These are phyloP conservation scores for Claviceps sp. DNA, from an alignment of 2,329 filamentous ascomycete genomes.

Conservation along the genomic window DNA sequence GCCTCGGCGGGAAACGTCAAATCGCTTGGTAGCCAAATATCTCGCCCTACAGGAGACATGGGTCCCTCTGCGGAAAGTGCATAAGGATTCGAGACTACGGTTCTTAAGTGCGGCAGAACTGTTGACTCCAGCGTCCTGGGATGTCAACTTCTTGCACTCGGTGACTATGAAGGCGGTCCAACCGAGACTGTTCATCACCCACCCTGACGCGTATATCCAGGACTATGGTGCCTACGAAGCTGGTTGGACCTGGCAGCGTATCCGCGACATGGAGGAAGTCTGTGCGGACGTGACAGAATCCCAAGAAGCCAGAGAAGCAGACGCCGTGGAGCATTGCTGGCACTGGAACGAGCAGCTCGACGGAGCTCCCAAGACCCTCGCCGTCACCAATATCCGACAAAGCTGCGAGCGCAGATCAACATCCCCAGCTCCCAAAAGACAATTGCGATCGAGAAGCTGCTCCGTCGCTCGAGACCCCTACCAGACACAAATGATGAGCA, in stretches of 20 bases:
- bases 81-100: constrained; percentile 58
- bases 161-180: constrained; percentile 60
- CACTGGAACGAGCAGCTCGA: constrained; percentile 52
- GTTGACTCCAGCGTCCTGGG: constrained; percentile 59
- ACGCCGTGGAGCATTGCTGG: constrained; percentile 55
- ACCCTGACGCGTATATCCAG: constrained; percentile 62
- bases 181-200: constrained; percentile 62
- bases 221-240: constrained; percentile 37
- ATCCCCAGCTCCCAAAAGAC: constrained; percentile 20
- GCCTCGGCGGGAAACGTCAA: constrained; percentile 15
- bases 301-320: constrained; percentile 43
- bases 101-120: constrained; percentile 62
- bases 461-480: constrained; percentile 25
- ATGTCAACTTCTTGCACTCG: constrained; percentile 54
- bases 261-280: constrained; percentile 48
- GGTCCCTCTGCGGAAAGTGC: constrained; percentile 64
- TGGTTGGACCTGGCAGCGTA: constrained; percentile 58
- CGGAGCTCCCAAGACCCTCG: constrained; percentile 33
- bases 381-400: constrained; percentile 28
- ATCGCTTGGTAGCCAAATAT: constrained; percentile 26
- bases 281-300: constrained; percentile 32
- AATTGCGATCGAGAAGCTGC: constrained; percentile 18
- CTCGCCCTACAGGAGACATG: constrained; percentile 54
- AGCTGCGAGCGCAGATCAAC: constrained; percentile 27
- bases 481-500: constrained; percentile 19